Evolutionary conservation across 768 basidiomycete genomes (phyloP).

Genomic region (Trametes coccinea): DNA sequence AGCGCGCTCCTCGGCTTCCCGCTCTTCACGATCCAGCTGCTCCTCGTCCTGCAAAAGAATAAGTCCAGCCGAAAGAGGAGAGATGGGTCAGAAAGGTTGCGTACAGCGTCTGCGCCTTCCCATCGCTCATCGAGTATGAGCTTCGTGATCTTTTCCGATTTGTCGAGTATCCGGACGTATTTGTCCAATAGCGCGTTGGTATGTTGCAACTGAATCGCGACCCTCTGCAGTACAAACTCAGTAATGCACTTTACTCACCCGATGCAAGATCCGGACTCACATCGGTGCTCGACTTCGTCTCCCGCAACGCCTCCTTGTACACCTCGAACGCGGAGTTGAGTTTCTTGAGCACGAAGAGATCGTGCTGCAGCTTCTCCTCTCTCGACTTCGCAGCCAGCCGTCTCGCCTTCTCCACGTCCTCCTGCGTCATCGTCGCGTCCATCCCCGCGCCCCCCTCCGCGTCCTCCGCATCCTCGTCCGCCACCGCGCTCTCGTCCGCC

Average conservation of each 20-base stretch:
- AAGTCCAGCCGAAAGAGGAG: not conserved
- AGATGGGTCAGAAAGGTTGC: constrained; percentile 24
- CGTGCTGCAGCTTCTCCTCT: constrained; percentile 75
- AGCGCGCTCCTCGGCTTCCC: constrained; percentile 41
- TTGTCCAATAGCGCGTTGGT: constrained; percentile 75
- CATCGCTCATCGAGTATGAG: constrained; percentile 77
- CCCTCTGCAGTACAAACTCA: constrained; percentile 39
- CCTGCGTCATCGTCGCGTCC: constrained; percentile 32
- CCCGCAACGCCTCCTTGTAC: constrained; percentile 67
- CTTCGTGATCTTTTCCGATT: constrained; percentile 66
- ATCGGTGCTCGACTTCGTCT: constrained; percentile 68
- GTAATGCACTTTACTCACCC: too few species aligned
- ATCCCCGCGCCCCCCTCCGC: constrained; percentile 13
- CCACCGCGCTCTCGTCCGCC: constrained; percentile 23
- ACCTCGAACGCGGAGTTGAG: constrained; percentile 68
- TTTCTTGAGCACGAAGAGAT: constrained; percentile 71
- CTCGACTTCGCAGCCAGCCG: constrained; percentile 40
- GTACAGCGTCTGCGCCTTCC: constrained; percentile 71
- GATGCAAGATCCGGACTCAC: constrained; percentile 39
- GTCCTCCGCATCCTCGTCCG: constrained; percentile 23
- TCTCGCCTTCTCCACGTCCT: constrained; percentile 28
- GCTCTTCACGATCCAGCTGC: constrained; percentile 45
- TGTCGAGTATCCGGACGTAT: constrained; percentile 68
- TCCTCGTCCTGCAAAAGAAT: constrained; percentile 57
- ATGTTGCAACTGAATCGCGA: constrained; percentile 65